phyloP scores from a whole-genome alignment of 202 grass and related monocot genomes.

The Hordeum pubiflorum region DNA sequence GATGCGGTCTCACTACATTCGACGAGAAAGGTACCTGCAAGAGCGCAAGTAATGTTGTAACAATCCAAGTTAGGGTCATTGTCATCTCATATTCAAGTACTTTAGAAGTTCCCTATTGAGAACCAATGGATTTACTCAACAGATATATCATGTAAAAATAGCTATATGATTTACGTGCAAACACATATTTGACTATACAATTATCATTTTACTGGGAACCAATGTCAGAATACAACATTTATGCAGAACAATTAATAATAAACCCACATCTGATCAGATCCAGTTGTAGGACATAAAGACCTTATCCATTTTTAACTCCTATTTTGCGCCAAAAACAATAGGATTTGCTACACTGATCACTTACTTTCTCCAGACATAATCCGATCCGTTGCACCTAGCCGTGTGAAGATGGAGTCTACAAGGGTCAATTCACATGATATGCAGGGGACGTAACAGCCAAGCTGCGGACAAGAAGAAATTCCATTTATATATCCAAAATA shows the following conservation, averaged over 20 bases:
- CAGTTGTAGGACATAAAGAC: not conserved
- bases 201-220: not conserved
- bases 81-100: not conserved
- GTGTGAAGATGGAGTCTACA: constrained; percentile 77
- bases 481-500: constrained; percentile 9
- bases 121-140: not conserved
- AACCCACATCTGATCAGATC: not conserved
- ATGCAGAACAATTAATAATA: not conserved
- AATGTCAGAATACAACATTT: not conserved
- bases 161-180: not conserved
- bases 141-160: not conserved
- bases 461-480: constrained; percentile 42
- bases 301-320: not conserved
- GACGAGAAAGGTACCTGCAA: constrained; percentile 80
- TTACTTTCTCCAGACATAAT: constrained; percentile 97
- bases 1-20: constrained; percentile 90
- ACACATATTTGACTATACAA: not conserved
- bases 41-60: not conserved
- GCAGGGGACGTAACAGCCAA: constrained; percentile 90
- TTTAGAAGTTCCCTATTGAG: not conserved
- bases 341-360: constrained; percentile 7
- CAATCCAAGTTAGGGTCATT: constrained; percentile 1
- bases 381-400: constrained; percentile 84
- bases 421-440: constrained; percentile 61
- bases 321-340: not conserved